Evolutionary conservation across 169 alveolate genomes (phyloP).

Genomic region (Besnoitia besnoiti): DNA sequence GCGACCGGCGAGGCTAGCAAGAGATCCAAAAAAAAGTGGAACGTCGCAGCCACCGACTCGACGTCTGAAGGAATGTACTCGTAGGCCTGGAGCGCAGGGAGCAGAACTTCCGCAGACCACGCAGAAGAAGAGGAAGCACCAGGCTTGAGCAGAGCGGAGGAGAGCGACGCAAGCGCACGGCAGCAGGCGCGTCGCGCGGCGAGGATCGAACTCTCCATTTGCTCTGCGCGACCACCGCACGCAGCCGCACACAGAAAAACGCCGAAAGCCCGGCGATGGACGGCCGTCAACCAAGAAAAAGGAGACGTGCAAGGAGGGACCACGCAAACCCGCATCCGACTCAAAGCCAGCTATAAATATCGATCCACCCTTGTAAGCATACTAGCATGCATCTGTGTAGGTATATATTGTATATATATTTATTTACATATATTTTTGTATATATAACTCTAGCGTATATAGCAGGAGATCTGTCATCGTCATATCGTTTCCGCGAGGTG

Average conservation of each 20-base stretch:
- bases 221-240: neutral
- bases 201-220: neutral
- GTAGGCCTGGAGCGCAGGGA: neutral
- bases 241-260: neutral
- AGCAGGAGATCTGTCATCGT: too few relatives aligned
- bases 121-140: neutral
- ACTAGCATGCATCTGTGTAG: too few relatives aligned
- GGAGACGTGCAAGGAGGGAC: too few relatives aligned
- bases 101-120: neutral
- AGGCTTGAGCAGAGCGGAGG: neutral
- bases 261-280: too few relatives aligned
- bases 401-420: too few relatives aligned
- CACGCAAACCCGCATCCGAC: too few relatives aligned
- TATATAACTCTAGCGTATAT: too few relatives aligned
- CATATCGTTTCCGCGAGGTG: too few relatives aligned
- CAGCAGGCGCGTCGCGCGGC: neutral
- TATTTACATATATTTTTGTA: too few relatives aligned
- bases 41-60: neutral
- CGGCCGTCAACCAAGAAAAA: too few relatives aligned
- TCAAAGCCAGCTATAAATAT: too few relatives aligned
- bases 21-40: neutral
- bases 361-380: too few relatives aligned
- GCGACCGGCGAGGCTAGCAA: neutral
- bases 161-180: neutral
- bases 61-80: neutral